phyloP scores from a whole-genome alignment of 768 basidiomycete genomes.

The Phanerochaete sordida region DNA sequence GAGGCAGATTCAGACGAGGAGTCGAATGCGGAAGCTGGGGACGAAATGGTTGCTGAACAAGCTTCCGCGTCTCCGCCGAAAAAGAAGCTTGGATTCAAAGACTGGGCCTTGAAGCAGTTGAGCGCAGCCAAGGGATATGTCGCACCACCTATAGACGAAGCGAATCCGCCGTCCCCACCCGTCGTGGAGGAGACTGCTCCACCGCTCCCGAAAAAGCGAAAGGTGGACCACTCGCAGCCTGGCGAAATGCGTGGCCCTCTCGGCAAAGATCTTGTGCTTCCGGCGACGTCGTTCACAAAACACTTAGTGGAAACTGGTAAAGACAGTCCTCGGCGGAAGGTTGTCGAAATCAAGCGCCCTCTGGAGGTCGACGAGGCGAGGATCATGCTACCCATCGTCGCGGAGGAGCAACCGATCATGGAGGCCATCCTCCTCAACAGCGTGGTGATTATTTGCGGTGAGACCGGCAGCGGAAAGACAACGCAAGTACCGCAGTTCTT shows the following conservation, averaged over 20 bases:
- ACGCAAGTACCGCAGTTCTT: conserved; percentile 98
- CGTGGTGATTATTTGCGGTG: conserved; percentile 85
- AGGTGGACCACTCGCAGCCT: conserved; percentile 28
- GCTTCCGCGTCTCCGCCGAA: conserved; percentile 27
- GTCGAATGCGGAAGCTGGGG: conserved; percentile 13
- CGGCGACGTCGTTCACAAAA: conserved; percentile 61
- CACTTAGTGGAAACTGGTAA: conserved; percentile 31
- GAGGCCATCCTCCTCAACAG: conserved; percentile 85
- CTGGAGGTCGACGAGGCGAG: conserved; percentile 73
- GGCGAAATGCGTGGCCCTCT: conserved; percentile 71
- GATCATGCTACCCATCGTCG: conserved; percentile 79
- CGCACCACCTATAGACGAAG: conserved; percentile 16
- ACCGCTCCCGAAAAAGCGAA: conserved; percentile 46
- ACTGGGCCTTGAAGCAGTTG: conserved; percentile 85
- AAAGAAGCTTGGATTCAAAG: conserved; percentile 67
- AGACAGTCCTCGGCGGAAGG: conserved; percentile 28
- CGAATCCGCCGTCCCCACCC: conserved; percentile 8
- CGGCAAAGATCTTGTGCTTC: conserved; percentile 67
- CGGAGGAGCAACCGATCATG: conserved; percentile 94
- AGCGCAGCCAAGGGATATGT: conserved; percentile 43
- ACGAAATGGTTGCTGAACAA: conserved; percentile 14
- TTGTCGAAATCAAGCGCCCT: conserved; percentile 57
- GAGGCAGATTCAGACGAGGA: conserved; percentile 16
- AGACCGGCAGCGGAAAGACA: conserved; percentile 98
- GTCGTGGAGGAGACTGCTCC: background rate